Evolutionary conservation across 495 filamentous ascomycete species (phyloP), one percentile per base, ranked within the genome.

Genomic region (Trypethelium eluteriae): DNA sequence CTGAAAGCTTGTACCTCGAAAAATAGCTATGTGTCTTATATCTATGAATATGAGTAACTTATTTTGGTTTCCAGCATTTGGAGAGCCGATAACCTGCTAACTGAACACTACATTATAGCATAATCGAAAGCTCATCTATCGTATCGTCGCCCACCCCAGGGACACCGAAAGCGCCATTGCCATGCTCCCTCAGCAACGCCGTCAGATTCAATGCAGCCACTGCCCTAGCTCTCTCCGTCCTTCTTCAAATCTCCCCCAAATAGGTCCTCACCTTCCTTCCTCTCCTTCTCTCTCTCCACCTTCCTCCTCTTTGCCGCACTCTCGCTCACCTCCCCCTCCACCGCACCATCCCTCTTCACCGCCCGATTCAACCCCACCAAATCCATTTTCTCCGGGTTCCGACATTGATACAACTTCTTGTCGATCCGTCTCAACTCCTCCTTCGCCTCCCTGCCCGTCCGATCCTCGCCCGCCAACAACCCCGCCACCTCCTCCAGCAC

Each of bases 371-470:
- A 70, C 49, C 81, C 80, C 10, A 86, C 82, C 56, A 89, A 69
- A 73, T 90, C 86, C 62, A 78, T 81, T 53, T 86, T 83, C 36
- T 74, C 71, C 32, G 90, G 90, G 70, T 95, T 91, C 65, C 87
- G 84, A 74, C 92, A 96, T 66, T 87, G 86, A 50, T 84, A 85
- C 14, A 95, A 79, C 76, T 94, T 95, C 77, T 87, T 91, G 34
- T 74, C 69, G 2, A 78, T 71, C 0, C 64, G 44, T 32, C 34
- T 14, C 7, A 18, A 59, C 53, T 59, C 53, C 18, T 59, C 53
- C 25, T 32, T 34, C 53, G 53, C 53, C 53, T 59, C 53, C 25
- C 14, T 36, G 0, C 53, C 53, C 25, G 25, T 14, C 25, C 25
- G 25, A 18, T 18, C 5, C 7, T 59, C 34, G 1, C 25, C 53